Percentiles rank a stretch among this genome's conserved stretches.
These are phyloP conservation scores for Nemania diffusa DNA, from an alignment of 2,329 filamentous ascomycete species.

Conservation along the genomic window DNA sequence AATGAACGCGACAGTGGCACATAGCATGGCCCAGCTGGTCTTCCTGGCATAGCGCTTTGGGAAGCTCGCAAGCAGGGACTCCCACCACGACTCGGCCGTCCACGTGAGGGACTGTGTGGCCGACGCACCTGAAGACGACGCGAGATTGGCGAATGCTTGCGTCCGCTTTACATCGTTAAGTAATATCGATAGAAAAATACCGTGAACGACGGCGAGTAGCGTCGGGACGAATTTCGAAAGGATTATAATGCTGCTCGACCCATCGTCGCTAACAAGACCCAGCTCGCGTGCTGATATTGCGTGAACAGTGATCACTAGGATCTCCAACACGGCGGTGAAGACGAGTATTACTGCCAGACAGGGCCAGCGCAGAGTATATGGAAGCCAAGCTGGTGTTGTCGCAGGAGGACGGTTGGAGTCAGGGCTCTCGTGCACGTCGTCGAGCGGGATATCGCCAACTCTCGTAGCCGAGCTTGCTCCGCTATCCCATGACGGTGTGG, in stretches of 20 bases:
- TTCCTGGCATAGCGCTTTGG: slow-evolving; percentile 21
- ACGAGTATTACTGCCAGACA: slow-evolving; percentile 20
- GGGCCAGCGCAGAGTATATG: slow-evolving; percentile 34
- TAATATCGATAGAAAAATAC: slow-evolving; percentile 33
- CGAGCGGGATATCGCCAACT: background rate
- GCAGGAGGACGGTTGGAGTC: background rate
- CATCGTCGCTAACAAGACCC: slow-evolving; percentile 32
- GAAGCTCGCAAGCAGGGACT: slow-evolving; percentile 26
- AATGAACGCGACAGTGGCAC: slow-evolving; percentile 28
- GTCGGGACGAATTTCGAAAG: slow-evolving; percentile 36
- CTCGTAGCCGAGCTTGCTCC: slow-evolving; percentile 3
- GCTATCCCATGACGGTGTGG: slow-evolving; percentile 6
- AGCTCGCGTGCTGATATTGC: slow-evolving; percentile 27
- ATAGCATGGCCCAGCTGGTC: slow-evolving; percentile 31
- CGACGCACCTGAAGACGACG: slow-evolving; percentile 28
- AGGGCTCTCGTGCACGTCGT: background rate
- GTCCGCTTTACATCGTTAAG: slow-evolving; percentile 36
- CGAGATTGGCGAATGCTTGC: slow-evolving; percentile 32
- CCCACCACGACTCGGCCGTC: slow-evolving; percentile 35
- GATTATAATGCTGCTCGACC: slow-evolving; percentile 28
- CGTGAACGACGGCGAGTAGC: slow-evolving; percentile 32
- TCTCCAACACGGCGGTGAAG: slow-evolving; percentile 28
- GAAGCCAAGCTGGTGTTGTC: slow-evolving; percentile 30
- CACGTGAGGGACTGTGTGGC: slow-evolving; percentile 31
- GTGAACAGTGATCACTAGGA: slow-evolving; percentile 27